phyloP scores from a whole-genome alignment of 257 asterid genomes.

The Ophiorrhiza pumila region DNA sequence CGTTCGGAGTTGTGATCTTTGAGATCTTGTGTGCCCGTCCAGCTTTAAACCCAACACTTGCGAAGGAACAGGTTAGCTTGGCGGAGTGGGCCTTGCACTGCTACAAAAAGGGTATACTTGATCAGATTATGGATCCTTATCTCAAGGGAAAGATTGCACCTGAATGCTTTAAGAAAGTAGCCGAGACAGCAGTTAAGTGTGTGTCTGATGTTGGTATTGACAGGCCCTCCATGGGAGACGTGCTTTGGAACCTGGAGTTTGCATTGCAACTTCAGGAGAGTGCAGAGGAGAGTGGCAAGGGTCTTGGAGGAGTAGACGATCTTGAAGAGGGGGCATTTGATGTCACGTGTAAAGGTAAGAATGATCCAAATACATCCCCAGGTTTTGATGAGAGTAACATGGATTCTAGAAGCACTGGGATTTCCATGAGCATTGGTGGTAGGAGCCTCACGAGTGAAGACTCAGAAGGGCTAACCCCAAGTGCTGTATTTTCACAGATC shows the following conservation, averaged over 20 bases:
- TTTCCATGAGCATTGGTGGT: slow-evolving; percentile 90
- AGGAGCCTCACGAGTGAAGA: slow-evolving; percentile 85
- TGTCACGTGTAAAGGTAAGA: slow-evolving; percentile 49
- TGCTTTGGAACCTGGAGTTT: slow-evolving; percentile 88
- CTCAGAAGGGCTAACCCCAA: slow-evolving; percentile 88
- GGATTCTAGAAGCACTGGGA: slow-evolving; percentile 71
- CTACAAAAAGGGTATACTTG: slow-evolving; percentile 68
- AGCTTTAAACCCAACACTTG: slow-evolving; percentile 69
- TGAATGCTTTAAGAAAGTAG: slow-evolving; percentile 77
- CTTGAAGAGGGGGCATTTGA: slow-evolving; percentile 40
- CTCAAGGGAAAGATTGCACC: slow-evolving; percentile 91
- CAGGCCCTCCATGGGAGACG: slow-evolving; percentile 93
- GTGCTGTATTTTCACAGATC: slow-evolving; percentile 93
- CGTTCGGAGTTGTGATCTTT: slow-evolving; percentile 72
- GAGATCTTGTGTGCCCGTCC: slow-evolving; percentile 89
- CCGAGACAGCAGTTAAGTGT: slow-evolving; percentile 88
- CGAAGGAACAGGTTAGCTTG: slow-evolving; percentile 85
- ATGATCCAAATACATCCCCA: slow-evolving; percentile 45
- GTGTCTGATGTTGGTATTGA: slow-evolving; percentile 76
- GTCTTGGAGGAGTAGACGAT: slow-evolving; percentile 35
- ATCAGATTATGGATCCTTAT: slow-evolving; percentile 70
- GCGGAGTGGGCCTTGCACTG: slow-evolving; percentile 94
- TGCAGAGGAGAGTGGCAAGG: slow-evolving; percentile 79
- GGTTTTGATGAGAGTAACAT: slow-evolving; percentile 61
- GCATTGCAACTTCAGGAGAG: slow-evolving; percentile 93